phyloP scores from a whole-genome alignment of 768 basidiomycete genomes.

The Hericium coralloides region DNA sequence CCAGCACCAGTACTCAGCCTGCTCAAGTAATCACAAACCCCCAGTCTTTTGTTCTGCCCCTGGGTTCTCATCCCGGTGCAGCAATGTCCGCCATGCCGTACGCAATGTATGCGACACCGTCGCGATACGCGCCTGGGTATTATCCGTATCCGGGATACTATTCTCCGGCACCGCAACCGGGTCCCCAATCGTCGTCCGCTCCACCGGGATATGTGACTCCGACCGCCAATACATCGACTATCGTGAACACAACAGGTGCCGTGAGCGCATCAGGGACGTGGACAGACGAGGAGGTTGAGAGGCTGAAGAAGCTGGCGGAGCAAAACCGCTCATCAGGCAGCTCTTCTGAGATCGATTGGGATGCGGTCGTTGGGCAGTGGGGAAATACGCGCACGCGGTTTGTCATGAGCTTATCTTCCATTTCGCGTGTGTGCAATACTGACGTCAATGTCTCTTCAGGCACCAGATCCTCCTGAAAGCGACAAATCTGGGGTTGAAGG shows the following conservation, averaged over 20 bases:
- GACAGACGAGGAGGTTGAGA: slow-evolving; percentile 71
- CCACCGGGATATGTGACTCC: slow-evolving; percentile 12
- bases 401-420: slow-evolving; percentile 9
- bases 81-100: slow-evolving; percentile 31
- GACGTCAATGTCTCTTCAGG: slow-evolving; percentile 26
- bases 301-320: slow-evolving; percentile 59
- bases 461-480: slow-evolving; percentile 82
- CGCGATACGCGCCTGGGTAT: slow-evolving; percentile 53
- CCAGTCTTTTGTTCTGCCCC: slow-evolving; percentile 62
- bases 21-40: slow-evolving; percentile 58
- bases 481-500: slow-evolving; percentile 68
- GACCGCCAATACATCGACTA: slow-evolving; percentile 7
- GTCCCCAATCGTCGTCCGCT: slow-evolving; percentile 21
- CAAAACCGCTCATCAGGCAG: slow-evolving; percentile 41
- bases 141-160: slow-evolving; percentile 45
- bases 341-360: slow-evolving; percentile 63
- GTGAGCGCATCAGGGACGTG: slow-evolving; percentile 60
- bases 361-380: slow-evolving; percentile 67
- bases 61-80: slow-evolving; percentile 34
- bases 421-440: not conserved
- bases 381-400: slow-evolving; percentile 68
- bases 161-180: slow-evolving; percentile 10
- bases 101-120: slow-evolving; percentile 26
- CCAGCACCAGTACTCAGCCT: slow-evolving; percentile 25
- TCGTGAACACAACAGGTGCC: slow-evolving; percentile 13